Evolutionary conservation across 108 stramenopile genomes (phyloP), one percentile per base, ranked within the genome.

Genomic region (Nannochloropsis gaditana): DNA sequence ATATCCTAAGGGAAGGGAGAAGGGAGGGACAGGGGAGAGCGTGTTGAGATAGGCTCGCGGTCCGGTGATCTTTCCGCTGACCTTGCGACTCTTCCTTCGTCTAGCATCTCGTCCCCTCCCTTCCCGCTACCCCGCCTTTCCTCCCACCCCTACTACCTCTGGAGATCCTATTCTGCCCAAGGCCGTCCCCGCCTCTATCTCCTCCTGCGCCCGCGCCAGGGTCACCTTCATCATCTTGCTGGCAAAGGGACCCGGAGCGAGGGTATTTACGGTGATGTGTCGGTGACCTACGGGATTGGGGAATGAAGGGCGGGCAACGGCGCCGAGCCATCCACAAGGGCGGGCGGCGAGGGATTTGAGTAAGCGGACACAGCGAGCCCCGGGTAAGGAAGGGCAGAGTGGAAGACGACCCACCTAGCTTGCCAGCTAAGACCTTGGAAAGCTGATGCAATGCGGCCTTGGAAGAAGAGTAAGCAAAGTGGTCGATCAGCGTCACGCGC

Each of bases 221-320:
- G 59, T 73, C 59, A 73, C 59, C 59, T 73, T 73, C 59, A 73
- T 73, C 59, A 73, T 73, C 59, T 73, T 73, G 59, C 59, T 73
- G 19, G 59, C 59, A 73, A 73, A 73, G 19, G 59, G 59, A 3
- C 59, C 59, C 59, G 59, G 59, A n/a, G 59, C 59, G 19, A 73
- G n/a, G 59, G 59, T n/a, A 8, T 73, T 73, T 2, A 73, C 59
- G 6, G 59, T 73, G 15, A 73, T 73, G 2, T 73, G 15, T 8
- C 59, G 59, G 59, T 73, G 59, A n/a, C 59, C 59, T 73, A 6
- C 2, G 59, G 59, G 59, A 73, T 15, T 4, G 59, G n/a, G 59
- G 59, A n/a, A 8, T 15, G 59, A n/a, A 73, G 59, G 59, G 2
- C 15, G 8, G 59, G 59, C 15, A n/a, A n/a, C 10, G 47, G 47